Evolutionary conservation across 345 rosid species (phyloP).

Genomic region (Hypericum perforatum): DNA sequence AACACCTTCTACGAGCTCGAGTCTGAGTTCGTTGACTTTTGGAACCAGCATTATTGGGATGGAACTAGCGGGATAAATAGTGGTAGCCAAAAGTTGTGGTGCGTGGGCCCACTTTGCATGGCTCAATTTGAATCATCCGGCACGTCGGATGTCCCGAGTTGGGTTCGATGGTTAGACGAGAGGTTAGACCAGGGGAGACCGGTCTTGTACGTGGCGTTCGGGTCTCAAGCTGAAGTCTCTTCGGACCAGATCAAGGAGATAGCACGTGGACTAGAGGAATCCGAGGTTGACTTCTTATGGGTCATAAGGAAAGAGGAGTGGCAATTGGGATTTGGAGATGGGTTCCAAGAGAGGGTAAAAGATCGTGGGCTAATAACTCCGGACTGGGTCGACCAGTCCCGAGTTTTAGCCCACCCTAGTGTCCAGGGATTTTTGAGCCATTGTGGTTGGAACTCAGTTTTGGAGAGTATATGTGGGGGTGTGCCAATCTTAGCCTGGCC

Average conservation of each 20-base stretch:
- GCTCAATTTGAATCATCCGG: slow-evolving; percentile 10
- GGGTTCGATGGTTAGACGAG: slow-evolving; percentile 58
- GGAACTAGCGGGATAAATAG: too few species aligned
- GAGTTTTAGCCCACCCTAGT: slow-evolving; percentile 43
- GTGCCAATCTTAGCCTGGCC: slow-evolving; percentile 83
- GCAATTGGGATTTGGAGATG: slow-evolving; percentile 25
- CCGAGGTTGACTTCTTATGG: slow-evolving; percentile 53
- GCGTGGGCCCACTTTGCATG: slow-evolving; percentile 58
- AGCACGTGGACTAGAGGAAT: slow-evolving; percentile 46
- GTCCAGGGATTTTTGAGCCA: slow-evolving; percentile 66
- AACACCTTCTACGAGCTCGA: slow-evolving; percentile 71
- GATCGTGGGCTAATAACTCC: slow-evolving; percentile 46
- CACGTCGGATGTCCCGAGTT: slow-evolving; percentile 23
- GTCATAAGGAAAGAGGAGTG: slow-evolving; percentile 33
- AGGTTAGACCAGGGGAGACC: slow-evolving; percentile 34
- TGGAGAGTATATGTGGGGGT: slow-evolving; percentile 59
- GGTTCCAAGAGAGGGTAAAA: slow-evolving; percentile 35
- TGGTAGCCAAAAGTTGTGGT: slow-evolving; percentile 18
- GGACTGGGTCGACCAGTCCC: slow-evolving; percentile 67
- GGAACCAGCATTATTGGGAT: slow-evolving; percentile 4
- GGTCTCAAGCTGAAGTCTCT: slow-evolving; percentile 61
- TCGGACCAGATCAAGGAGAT: slow-evolving; percentile 41
- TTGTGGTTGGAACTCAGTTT: slow-evolving; percentile 78
- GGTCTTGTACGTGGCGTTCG: slow-evolving; percentile 71
- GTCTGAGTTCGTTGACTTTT: slow-evolving; percentile 34